Percentiles rank a stretch among this genome's conserved stretches.
Evolutionary conservation across 2,329 filamentous ascomycete genomes (phyloP).

Genomic region (Trichoderma koningii): DNA sequence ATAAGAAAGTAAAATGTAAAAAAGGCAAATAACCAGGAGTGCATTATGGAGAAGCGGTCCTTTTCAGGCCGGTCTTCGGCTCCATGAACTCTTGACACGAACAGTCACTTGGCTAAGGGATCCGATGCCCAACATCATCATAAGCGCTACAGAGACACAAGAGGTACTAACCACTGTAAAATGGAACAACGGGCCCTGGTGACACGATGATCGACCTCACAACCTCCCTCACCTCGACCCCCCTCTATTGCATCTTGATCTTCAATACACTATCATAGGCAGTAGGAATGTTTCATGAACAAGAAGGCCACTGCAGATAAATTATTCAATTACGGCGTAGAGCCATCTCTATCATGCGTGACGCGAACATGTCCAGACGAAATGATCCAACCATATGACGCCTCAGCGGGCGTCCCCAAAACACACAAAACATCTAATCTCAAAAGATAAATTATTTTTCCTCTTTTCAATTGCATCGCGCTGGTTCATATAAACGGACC

Average conservation of each 20-base stretch:
- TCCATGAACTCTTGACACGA: background rate
- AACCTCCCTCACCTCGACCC: background rate
- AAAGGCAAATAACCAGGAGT: background rate
- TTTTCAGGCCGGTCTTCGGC: background rate
- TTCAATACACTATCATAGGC: background rate
- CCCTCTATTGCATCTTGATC: no score
- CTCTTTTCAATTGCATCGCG: constrained; percentile 7
- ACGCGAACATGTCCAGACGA: constrained; percentile 27
- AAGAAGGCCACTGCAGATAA: constrained; percentile 14
- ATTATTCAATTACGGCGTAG: constrained; percentile 34
- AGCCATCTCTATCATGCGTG: constrained; percentile 32
- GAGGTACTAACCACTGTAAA: constrained; percentile 5
- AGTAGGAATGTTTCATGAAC: background rate
- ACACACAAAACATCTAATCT: constrained; percentile 26
- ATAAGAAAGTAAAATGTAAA: constrained; percentile 3
- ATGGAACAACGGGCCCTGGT: background rate
- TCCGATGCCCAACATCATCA: background rate
- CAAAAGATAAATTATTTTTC: constrained; percentile 27
- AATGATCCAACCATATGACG: constrained; percentile 30
- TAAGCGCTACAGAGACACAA: background rate
- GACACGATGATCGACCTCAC: background rate
- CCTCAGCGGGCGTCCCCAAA: constrained; percentile 24
- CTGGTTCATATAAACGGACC: constrained; percentile 18
- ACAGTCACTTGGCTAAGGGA: background rate
- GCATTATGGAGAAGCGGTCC: background rate